Conservation (phyloP, 345 rosid genomes). For the Stellera chamaejasme region DNA sequence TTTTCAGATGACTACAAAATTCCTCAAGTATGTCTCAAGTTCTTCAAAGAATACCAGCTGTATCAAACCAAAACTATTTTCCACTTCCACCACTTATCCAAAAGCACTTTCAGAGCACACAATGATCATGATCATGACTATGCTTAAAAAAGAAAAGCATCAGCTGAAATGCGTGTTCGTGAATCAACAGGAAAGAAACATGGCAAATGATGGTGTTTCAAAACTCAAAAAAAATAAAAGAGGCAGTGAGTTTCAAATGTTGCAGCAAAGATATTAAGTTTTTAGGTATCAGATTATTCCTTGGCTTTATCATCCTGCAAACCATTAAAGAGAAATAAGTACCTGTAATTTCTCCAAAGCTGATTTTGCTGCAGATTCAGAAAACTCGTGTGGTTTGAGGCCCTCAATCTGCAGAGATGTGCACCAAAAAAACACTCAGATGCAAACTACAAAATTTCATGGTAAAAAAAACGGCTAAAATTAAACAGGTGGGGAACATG, state of each 20-base stretch:
- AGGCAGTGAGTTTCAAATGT: too few relatives aligned
- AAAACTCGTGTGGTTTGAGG: conserved; percentile 27
- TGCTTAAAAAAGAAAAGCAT: conserved; percentile 1
- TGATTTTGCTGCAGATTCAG: conserved; percentile 46
- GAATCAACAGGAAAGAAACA: too few relatives aligned
- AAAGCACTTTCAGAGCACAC: background rate
- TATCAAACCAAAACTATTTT: background rate
- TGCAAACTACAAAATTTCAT: background rate
- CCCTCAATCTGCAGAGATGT: conserved; percentile 40
- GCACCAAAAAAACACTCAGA: background rate
- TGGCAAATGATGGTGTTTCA: too few relatives aligned
- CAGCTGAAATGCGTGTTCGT: background rate
- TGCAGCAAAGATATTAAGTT: too few relatives aligned
- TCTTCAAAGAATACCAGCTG: background rate
- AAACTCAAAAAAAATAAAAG: too few relatives aligned
- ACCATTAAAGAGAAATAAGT: conserved; percentile 3
- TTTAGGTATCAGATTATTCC: too few relatives aligned
- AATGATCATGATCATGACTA: too few relatives aligned
- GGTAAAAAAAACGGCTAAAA: background rate
- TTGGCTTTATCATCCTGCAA: too few relatives aligned
- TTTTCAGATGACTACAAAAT: background rate
- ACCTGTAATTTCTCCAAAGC: conserved; percentile 87
- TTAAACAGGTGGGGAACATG: conserved; percentile 21
- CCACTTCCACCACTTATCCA: background rate
- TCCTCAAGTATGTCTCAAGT: background rate